phyloP scores from a whole-genome alignment of 169 alveolate species.

The Plasmodium chabaudi region DNA sequence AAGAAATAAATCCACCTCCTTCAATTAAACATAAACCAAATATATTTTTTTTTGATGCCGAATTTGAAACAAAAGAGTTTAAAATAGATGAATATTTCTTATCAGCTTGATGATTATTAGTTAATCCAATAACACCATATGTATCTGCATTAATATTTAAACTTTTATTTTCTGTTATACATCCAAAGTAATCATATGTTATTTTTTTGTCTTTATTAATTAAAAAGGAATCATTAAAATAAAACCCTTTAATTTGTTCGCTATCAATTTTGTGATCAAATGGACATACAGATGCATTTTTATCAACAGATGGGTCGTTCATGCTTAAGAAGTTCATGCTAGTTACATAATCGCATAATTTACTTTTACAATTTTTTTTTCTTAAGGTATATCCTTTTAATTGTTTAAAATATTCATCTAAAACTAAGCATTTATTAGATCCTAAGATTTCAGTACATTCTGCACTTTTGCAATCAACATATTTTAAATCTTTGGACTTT shows the following conservation, averaged over 20 bases:
- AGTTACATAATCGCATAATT: constrained; percentile 58
- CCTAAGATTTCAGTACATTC: background rate
- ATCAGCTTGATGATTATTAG: background rate
- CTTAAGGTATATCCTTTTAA: constrained; percentile 21
- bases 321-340: constrained; percentile 45
- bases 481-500: constrained; percentile 19
- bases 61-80: constrained; percentile 18
- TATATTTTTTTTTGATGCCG: constrained; percentile 33
- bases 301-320: constrained; percentile 3
- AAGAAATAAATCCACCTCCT: constrained; percentile 34
- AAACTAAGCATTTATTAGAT: constrained; percentile 2
- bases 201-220: background rate
- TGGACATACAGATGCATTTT: constrained; percentile 48
- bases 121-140: constrained; percentile 63
- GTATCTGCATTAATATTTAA: constrained; percentile 24
- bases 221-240: constrained; percentile 42
- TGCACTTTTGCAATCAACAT: constrained; percentile 19
- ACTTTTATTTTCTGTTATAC: constrained; percentile 30
- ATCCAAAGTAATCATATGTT: constrained; percentile 24
- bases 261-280: constrained; percentile 12
- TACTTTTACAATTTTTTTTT: constrained; percentile 33
- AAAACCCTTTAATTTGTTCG: constrained; percentile 40
- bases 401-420: constrained; percentile 16
- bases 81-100: constrained; percentile 19
- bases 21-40: constrained; percentile 44